Evolutionary conservation across 2,329 filamentous ascomycete genomes (phyloP).

Genomic region (Verticillium zaregamsianum): DNA sequence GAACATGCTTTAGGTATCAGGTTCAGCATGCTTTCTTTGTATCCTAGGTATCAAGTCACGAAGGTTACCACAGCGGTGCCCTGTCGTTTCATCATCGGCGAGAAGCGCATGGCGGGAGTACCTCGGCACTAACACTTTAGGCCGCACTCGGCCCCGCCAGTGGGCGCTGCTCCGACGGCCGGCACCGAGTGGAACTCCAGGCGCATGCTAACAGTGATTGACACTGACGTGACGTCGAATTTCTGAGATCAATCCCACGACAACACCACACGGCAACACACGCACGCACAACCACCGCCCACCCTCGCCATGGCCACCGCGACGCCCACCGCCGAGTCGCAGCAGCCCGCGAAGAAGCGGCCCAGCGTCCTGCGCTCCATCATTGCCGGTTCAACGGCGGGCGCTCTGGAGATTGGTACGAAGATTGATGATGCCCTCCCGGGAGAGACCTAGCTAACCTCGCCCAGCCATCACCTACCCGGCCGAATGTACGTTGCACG

Average conservation of each 20-base stretch:
- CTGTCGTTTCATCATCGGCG: background rate
- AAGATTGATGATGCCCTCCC: background rate
- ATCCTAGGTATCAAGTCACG: too few relatives aligned
- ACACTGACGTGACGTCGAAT: background rate
- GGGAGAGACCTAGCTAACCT: constrained; percentile 17
- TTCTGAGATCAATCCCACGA: background rate
- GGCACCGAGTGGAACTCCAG: background rate
- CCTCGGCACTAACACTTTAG: background rate
- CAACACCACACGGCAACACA: background rate
- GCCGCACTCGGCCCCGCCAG: background rate
- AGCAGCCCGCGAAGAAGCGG: constrained; percentile 36
- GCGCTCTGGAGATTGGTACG: constrained; percentile 87
- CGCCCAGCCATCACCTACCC: constrained; percentile 79
- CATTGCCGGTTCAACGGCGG: constrained; percentile 87
- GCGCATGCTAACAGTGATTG: background rate
- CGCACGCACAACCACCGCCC: constrained; percentile 1
- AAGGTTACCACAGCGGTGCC: background rate
- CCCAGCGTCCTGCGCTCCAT: constrained; percentile 85
- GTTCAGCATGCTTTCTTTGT: too few relatives aligned
- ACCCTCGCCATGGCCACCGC: constrained; percentile 14
- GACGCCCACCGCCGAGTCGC: constrained; percentile 16
- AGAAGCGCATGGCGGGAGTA: background rate
- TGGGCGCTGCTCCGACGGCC: background rate
- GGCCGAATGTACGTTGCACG: constrained; percentile 68
- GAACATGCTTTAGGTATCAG: too few relatives aligned